Percentiles rank a stretch among this genome's conserved stretches.
phyloP scores from a whole-genome alignment of 306 rosid species.

The Vicia villosa region DNA sequence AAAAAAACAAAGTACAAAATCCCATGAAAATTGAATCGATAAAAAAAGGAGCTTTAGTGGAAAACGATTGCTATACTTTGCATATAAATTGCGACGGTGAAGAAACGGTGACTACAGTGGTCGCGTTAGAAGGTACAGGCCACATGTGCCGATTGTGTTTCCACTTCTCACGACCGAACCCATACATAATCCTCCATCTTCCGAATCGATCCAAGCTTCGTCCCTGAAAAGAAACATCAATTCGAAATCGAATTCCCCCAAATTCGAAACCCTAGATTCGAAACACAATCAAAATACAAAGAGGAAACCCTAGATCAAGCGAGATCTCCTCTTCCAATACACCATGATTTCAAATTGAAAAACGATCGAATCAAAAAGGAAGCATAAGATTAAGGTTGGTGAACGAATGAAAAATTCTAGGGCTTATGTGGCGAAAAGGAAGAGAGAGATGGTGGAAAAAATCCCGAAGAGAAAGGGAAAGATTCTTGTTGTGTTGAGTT shows the following conservation, averaged over 20 bases:
- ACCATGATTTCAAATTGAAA: not conserved
- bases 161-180: constrained; percentile 81
- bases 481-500: constrained; percentile 6
- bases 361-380: not conserved
- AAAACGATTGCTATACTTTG: constrained; percentile 53
- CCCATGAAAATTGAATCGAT: not conserved
- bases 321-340: constrained; percentile 53
- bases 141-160: constrained; percentile 98
- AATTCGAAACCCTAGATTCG: constrained; percentile 39
- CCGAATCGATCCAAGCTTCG: constrained; percentile 68
- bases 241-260: constrained; percentile 64
- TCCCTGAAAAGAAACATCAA: constrained; percentile 86
- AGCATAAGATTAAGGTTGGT: not conserved
- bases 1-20: not conserved
- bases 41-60: not conserved
- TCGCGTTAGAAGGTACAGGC: constrained; percentile 87
- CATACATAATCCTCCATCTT: constrained; percentile 96
- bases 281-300: constrained; percentile 2
- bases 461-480: constrained; percentile 14
- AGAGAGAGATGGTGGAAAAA: too few species aligned
- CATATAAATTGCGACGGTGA: constrained; percentile 57
- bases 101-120: constrained; percentile 79
- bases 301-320: constrained; percentile 65
- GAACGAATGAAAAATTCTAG: constrained; percentile 32
- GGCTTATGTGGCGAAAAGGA: constrained; percentile 49